These are phyloP conservation scores for Colletotrichum sp. DNA, from an alignment of 2,329 filamentous ascomycete genomes.

Conservation along the genomic window DNA sequence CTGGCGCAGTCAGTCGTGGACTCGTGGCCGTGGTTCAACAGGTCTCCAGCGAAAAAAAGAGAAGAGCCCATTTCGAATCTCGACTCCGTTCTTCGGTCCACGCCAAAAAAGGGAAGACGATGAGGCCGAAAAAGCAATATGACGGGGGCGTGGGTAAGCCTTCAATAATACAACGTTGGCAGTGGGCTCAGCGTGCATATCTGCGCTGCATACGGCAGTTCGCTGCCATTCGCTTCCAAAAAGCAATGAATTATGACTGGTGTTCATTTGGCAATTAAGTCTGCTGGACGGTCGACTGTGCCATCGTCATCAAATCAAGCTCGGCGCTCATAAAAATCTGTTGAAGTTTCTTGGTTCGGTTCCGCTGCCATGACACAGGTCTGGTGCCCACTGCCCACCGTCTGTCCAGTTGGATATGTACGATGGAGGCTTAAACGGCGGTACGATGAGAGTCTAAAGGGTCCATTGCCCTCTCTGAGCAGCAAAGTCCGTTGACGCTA, in stretches of 20 bases:
- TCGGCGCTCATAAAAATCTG: neutral
- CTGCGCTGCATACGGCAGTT: slow-evolving; percentile 6
- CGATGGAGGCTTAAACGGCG: slow-evolving; percentile 2
- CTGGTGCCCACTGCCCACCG: neutral
- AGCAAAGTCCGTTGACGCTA: neutral
- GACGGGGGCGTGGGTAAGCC: neutral
- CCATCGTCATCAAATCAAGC: neutral
- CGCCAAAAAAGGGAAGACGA: neutral
- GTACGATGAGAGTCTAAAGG: neutral
- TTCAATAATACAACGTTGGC: slow-evolving; percentile 12
- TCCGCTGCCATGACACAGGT: neutral
- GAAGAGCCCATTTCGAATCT: neutral
- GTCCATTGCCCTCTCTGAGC: neutral
- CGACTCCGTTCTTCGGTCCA: slow-evolving; percentile 6
- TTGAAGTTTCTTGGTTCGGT: neutral
- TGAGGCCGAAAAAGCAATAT: slow-evolving; percentile 4
- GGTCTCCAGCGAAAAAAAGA: neutral
- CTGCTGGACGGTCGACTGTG: neutral
- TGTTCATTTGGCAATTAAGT: neutral
- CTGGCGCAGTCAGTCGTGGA: neutral
- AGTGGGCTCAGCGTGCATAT: slow-evolving; percentile 3
- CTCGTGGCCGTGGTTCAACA: neutral
- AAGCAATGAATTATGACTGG: neutral
- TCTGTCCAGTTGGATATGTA: neutral
- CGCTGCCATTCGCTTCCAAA: neutral